Percentiles rank a stretch among this genome's conserved stretches.
phyloP scores from a whole-genome alignment of 1,139 yeast species.

The Geotrichum histeridarum region DNA sequence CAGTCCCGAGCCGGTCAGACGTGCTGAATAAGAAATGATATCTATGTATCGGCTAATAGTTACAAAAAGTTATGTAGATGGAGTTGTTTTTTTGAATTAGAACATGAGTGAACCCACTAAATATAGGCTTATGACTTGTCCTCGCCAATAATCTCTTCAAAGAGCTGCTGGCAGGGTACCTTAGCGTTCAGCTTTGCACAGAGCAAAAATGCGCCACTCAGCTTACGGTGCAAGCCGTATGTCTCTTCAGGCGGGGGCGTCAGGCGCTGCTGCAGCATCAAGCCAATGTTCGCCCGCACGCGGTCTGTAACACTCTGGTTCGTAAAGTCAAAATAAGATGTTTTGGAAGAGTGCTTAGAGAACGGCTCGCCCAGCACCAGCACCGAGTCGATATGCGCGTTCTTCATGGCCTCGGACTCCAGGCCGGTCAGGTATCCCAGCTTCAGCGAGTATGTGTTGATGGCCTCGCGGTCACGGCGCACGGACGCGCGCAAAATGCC shows the following conservation, averaged over 20 bases:
- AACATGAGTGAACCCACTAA: neutral
- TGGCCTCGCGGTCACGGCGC: conserved; percentile 57
- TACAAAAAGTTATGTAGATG: neutral
- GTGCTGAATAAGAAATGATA: neutral
- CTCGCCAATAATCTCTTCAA: conserved; percentile 63
- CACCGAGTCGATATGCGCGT: conserved; percentile 88
- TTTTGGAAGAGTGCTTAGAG: conserved; percentile 43
- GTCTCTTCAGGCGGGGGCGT: conserved; percentile 99
- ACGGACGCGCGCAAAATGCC: conserved; percentile 75
- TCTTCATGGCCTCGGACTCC: conserved; percentile 80
- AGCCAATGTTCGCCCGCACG: conserved; percentile 74
- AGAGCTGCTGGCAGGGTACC: conserved; percentile 76
- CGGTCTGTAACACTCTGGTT: conserved; percentile 90
- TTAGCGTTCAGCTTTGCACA: conserved; percentile 82
- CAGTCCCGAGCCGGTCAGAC: conserved; percentile 5
- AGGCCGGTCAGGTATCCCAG: conserved; percentile 90
- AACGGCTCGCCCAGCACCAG: conserved; percentile 92
- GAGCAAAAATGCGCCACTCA: conserved; percentile 86
- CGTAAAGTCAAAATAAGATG: conserved; percentile 60
- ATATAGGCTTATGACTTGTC: neutral
- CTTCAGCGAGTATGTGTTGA: conserved; percentile 59
- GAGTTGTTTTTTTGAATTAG: neutral
- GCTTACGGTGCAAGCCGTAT: conserved; percentile 86
- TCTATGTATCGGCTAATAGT: too few species aligned
- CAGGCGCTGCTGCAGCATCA: conserved; percentile 86